phyloP scores from a whole-genome alignment of 148 eudicot genomes.

The Chenopodium album region DNA sequence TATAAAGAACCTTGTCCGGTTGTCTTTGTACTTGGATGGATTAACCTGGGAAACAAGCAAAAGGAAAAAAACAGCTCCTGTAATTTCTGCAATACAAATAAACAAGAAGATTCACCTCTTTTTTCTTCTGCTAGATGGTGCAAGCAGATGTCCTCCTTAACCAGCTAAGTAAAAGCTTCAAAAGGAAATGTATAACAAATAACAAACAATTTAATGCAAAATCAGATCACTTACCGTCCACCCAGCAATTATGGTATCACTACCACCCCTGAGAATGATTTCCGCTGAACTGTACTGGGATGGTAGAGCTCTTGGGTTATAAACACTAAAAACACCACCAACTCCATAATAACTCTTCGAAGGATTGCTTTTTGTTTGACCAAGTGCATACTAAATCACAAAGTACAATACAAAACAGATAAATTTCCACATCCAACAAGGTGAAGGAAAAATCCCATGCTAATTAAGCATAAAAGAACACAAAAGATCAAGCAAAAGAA shows the following conservation, averaged over 20 bases:
- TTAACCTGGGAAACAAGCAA: too few relatives aligned
- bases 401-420: not conserved
- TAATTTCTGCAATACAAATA: too few relatives aligned
- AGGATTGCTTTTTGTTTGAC: constrained; percentile 18
- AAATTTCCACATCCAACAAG: not conserved
- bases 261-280: constrained; percentile 19
- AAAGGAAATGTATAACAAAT: not conserved
- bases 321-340: constrained; percentile 16
- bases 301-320: constrained; percentile 21
- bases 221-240: constrained; percentile 22
- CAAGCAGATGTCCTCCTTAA: constrained; percentile 4
- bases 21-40: too few relatives aligned
- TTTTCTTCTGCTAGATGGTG: too few relatives aligned
- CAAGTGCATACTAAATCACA: constrained; percentile 15
- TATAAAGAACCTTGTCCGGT: constrained; percentile 18
- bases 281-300: constrained; percentile 27
- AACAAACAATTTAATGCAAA: not conserved
- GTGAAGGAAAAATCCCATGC: not conserved
- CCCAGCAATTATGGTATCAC: constrained; percentile 20
- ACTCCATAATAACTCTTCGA: constrained; percentile 20
- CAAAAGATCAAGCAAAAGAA: not conserved
- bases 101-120: too few relatives aligned
- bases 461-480: not conserved
- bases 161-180: constrained; percentile 11
- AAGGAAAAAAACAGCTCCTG: too few relatives aligned